Conservation (phyloP, 768 basidiomycete genomes). For the Hortiboletus flavorubellus region DNA sequence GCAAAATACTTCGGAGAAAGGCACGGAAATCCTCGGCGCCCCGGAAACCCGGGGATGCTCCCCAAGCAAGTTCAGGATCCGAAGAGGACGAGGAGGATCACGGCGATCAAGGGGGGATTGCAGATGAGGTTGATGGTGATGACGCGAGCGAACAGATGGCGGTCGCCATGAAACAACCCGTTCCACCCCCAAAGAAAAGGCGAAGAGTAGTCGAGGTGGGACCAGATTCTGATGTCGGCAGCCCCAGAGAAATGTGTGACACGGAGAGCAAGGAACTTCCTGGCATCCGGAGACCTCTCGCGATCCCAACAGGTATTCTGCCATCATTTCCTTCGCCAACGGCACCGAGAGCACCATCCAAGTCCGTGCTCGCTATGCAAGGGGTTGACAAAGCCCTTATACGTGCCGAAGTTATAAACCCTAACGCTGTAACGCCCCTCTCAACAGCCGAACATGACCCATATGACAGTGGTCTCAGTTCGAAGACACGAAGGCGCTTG, state of each 20-base stretch:
- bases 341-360: slow-evolving; percentile 66
- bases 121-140: slow-evolving; percentile 17
- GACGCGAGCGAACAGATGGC: slow-evolving; percentile 7
- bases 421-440: slow-evolving; percentile 45
- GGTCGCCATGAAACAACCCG: slow-evolving; percentile 2
- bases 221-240: slow-evolving; percentile 17
- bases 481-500: slow-evolving; percentile 59
- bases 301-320: slow-evolving; percentile 37
- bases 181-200: slow-evolving; percentile 43
- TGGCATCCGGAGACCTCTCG: slow-evolving; percentile 3
- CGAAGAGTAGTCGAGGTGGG: slow-evolving; percentile 33
- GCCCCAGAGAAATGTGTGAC: not conserved
- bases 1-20: slow-evolving; percentile 68
- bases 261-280: not conserved
- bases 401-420: slow-evolving; percentile 66
- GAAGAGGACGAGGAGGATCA: slow-evolving; percentile 25
- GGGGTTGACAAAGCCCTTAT: slow-evolving; percentile 74
- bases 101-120: slow-evolving; percentile 15
- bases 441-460: slow-evolving; percentile 34
- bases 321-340: slow-evolving; percentile 69
- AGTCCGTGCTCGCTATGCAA: slow-evolving; percentile 67
- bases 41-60: slow-evolving; percentile 21
- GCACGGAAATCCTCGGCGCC: slow-evolving; percentile 35
- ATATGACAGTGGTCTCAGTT: slow-evolving; percentile 49
- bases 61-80: slow-evolving; percentile 12